Base-by-base conservation (phyloP, 2,329 filamentous ascomycete species). In the Penicillium sp. region DNA sequence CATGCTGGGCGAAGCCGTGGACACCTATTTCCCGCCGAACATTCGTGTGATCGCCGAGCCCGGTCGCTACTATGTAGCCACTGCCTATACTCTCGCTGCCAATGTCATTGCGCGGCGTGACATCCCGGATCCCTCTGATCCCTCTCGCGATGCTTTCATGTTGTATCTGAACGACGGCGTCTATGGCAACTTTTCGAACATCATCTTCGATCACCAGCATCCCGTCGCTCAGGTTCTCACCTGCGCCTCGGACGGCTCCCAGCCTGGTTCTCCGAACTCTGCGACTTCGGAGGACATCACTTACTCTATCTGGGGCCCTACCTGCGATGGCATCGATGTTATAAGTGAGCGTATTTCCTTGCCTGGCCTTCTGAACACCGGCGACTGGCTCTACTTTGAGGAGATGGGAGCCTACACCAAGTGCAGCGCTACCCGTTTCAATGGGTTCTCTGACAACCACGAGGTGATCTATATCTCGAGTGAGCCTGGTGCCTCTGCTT, bases 401-500 rank as follows among this genome's bases (percentile, higher is more conserved):
- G 87, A 96, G 61, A 99, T 99, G 94, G 94, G 94, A 55, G 93
- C 94, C 25, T 99, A 99, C 78, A 97, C 94, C 68, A 96, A 93
- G 83, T 97, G 93, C 82, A 97, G 92, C 59, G 93, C 94, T 62
- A 99, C 94, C 57, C 88, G 89, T 72, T 99, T 99, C 87, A 99
- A 99, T 68, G 94, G 94, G 63, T 99, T 97, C 78, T 90, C 88
- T 54, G 91, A 97, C 77, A 83, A 87, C 67, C 94, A 99, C 75
- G 90, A 96, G 69, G 89, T 96, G 62, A 87, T 97, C 64, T 97
- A 97, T 73, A 89, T 97, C 67, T 96, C 89, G 75, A 97, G 92
- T 77, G 94, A 99, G 84, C 84, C 89, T 21, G 93, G 91, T 47
- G 94, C 93, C 29, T 83, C 82, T 65, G 91, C 90, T 17, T 80